These are phyloP conservation scores for Mycena vitilis DNA, from an alignment of 768 basidiomycete genomes.

Conservation along the genomic window DNA sequence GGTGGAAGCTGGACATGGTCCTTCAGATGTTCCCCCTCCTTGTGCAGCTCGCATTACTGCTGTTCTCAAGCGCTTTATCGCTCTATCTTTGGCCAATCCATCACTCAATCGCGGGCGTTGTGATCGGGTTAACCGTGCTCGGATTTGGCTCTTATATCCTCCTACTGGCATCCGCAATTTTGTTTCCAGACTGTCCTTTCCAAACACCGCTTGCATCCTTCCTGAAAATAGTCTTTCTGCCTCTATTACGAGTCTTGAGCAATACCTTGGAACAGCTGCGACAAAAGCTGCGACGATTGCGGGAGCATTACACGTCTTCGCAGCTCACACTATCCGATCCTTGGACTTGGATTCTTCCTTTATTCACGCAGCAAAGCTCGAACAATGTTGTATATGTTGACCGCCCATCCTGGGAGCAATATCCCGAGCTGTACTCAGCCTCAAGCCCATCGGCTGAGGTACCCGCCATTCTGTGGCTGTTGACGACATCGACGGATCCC, in stretches of 20 bases:
- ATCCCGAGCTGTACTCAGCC: background rate
- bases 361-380: background rate
- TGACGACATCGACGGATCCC: conserved; percentile 7
- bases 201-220: conserved; percentile 3
- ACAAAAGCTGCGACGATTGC: too few relatives aligned
- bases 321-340: too few relatives aligned
- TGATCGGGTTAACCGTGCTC: background rate
- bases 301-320: too few relatives aligned
- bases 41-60: conserved; percentile 8
- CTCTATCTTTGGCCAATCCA: background rate
- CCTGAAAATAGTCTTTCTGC: background rate
- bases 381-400: too few relatives aligned
- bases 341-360: background rate
- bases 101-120: background rate
- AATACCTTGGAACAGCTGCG: too few relatives aligned
- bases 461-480: conserved; percentile 5
- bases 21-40: conserved; percentile 13
- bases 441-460: background rate
- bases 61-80: background rate
- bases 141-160: background rate
- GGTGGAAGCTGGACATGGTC: conserved; percentile 13
- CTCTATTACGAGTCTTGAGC: too few relatives aligned
- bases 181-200: background rate
- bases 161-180: background rate
- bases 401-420: background rate